Conservation (phyloP, 257 asterid genomes). For the Nemophila menziesii region DNA sequence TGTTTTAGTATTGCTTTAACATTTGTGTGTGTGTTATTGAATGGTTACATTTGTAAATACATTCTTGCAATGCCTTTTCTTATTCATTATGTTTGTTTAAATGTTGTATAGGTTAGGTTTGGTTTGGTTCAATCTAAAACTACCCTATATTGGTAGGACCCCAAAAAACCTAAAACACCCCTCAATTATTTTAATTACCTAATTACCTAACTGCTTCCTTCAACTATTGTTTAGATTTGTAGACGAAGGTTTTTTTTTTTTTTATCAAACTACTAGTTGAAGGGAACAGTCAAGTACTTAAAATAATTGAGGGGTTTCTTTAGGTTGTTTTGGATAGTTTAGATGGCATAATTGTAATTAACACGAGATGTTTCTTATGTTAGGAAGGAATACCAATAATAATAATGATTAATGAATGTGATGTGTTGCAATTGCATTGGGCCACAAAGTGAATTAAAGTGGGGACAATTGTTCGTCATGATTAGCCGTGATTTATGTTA, state of each 20-base stretch:
- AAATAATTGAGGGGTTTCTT: no score
- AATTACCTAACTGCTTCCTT: not conserved
- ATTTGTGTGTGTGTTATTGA: not conserved
- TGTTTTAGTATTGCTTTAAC: not conserved
- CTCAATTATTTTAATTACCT: no score
- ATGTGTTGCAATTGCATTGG: not conserved
- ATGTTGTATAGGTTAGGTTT: not conserved
- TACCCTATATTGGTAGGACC: not conserved
- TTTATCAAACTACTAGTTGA: no score
- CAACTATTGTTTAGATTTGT: not conserved
- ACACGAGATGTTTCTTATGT: no score
- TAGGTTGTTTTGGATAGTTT: no score
- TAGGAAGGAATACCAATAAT: no score
- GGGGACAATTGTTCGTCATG: slow-evolving; percentile 3
- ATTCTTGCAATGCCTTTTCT: not conserved
- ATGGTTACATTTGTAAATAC: not conserved
- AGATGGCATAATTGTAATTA: no score
- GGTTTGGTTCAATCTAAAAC: not conserved
- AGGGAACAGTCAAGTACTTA: no score
- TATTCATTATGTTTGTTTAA: no score
- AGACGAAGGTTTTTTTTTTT: not conserved
- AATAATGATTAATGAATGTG: not conserved
- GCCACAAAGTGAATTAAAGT: not conserved
- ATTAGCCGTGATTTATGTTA: slow-evolving; percentile 7
- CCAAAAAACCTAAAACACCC: not conserved